These are phyloP conservation scores for Aspergillus felis DNA, from an alignment of 2,329 filamentous ascomycete genomes.

Conservation along the genomic window DNA sequence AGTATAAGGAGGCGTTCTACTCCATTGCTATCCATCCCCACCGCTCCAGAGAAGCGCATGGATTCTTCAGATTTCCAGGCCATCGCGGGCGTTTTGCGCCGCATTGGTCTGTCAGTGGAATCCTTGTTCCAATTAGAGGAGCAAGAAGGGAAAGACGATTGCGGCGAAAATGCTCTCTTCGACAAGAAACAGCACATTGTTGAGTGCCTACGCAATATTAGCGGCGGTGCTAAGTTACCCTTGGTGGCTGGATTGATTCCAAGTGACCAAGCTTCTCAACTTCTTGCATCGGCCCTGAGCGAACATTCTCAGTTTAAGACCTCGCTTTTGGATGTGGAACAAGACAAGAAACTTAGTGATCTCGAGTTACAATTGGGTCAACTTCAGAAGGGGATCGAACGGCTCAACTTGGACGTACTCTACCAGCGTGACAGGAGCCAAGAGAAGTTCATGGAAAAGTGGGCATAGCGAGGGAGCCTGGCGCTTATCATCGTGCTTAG, in stretches of 20 bases:
- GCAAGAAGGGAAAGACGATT: conserved; percentile 14
- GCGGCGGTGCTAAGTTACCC: conserved; percentile 27
- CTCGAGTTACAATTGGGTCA: conserved; percentile 28
- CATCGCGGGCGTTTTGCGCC: conserved; percentile 31
- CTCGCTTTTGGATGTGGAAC: conserved; percentile 25
- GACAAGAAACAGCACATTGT: conserved; percentile 29
- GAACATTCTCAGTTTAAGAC: conserved; percentile 25
- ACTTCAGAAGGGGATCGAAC: conserved; percentile 31
- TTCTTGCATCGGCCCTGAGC: conserved; percentile 29
- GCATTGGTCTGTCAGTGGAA: conserved; percentile 28
- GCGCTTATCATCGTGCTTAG: background rate
- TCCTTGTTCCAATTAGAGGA: conserved; percentile 22
- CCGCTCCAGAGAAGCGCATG: conserved; percentile 11
- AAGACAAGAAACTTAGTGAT: conserved; percentile 23
- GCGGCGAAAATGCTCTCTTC: conserved; percentile 18
- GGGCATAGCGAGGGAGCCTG: conserved; percentile 17
- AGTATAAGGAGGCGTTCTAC: conserved; percentile 20
- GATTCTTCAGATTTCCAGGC: conserved; percentile 18
- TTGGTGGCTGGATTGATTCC: conserved; percentile 25
- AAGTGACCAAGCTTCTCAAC: conserved; percentile 29
- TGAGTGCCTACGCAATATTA: conserved; percentile 25
- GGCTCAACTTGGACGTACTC: conserved; percentile 31
- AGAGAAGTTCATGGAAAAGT: conserved; percentile 32
- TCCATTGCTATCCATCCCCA: conserved; percentile 16
- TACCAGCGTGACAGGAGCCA: conserved; percentile 27